Evolutionary conservation across 2,329 filamentous ascomycete species (phyloP), one percentile per base, ranked within the genome.

Genomic region (Penicillium sp.): DNA sequence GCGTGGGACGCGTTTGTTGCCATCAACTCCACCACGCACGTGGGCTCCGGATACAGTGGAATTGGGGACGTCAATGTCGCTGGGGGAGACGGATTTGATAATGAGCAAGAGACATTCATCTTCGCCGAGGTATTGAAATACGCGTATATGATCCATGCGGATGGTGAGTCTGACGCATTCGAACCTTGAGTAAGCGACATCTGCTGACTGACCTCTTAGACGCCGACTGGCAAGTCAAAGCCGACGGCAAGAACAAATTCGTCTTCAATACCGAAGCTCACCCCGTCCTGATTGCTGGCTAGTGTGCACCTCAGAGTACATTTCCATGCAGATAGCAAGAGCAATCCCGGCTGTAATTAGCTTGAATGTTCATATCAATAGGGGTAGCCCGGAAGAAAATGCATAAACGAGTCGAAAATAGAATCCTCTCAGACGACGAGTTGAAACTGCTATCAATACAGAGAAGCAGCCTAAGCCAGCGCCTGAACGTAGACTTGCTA

Each of bases 81-180:
- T 3, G 78, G 77, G 28, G 89, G 89, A 9, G 88, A 88, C 1
- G 71, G 74, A 0, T 84, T 81, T 58, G 71, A 73, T 43, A 83
- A 96, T 69, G 86, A 87, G 69, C 88, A 93, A 79, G 90, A 96
- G 74, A 92, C 88, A 65, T 96, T 94, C 75, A 86, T 89, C 77
- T 91, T 95, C 70, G 90, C 91, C 0, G 91, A 96, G 77, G 88
- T 91, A 60, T 69, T 96, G 71, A 96, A 96, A 79, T 95, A 95
- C 70, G 77, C 82, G 56, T 95, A 89, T 74, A 70, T 95, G 64
- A 88, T 89, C 58, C 84, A 85, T 67, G 79, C 82, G 0, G 64
- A 67, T 18, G 70, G 70, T 71, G 64, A 60, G 63, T 61, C 49
- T 3, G 9, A 20, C 18, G 20, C 24, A 3, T 40, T 21, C 18